A percentile compares a stretch with the other conserved stretches of the same genome.
These are phyloP conservation scores for Trypanosoma vivax DNA, from an alignment of 208 protist species.

Conservation along the genomic window DNA sequence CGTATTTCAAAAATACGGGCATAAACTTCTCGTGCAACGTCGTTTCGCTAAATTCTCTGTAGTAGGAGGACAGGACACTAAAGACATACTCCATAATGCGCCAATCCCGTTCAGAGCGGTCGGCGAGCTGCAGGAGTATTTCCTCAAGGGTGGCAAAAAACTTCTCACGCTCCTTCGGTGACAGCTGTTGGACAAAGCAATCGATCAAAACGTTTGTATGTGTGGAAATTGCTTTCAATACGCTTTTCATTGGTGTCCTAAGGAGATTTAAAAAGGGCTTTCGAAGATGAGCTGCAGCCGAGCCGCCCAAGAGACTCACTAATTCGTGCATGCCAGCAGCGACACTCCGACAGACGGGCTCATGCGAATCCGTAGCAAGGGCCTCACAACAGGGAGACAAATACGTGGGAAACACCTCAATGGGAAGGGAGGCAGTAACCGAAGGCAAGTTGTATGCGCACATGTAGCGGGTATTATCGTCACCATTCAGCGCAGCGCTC, in stretches of 20 bases:
- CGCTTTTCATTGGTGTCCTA: conserved; percentile 38
- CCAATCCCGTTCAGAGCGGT: conserved; percentile 49
- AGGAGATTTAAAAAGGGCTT: conserved; percentile 64
- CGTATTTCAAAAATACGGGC: conserved; percentile 57
- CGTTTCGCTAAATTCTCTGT: conserved; percentile 41
- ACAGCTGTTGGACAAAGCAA: conserved; percentile 56
- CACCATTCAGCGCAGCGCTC: conserved; percentile 36
- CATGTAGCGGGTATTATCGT: conserved; percentile 57
- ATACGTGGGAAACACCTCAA: conserved; percentile 58
- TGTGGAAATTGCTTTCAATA: conserved; percentile 43
- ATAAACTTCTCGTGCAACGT: conserved; percentile 60
- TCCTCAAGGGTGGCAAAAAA: conserved; percentile 60
- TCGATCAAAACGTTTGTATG: conserved; percentile 61
- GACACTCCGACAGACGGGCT: conserved; percentile 51
- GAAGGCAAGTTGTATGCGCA: conserved; percentile 89
- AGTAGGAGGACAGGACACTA: conserved; percentile 45
- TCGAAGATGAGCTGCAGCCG: conserved; percentile 53
- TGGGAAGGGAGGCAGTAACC: conserved; percentile 76
- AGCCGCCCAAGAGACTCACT: conserved; percentile 57
- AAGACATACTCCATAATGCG: conserved; percentile 67
- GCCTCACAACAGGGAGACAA: conserved; percentile 49
- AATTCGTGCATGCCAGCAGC: conserved; percentile 85
- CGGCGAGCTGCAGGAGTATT: conserved; percentile 30
- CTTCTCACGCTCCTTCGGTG: conserved; percentile 16
- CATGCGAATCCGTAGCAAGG: conserved; percentile 50